A percentile compares a stretch with the other conserved stretches of the same genome.
phyloP scores from a whole-genome alignment of 129 eudicot genomes.

The Chrysanthemum makinoi region DNA sequence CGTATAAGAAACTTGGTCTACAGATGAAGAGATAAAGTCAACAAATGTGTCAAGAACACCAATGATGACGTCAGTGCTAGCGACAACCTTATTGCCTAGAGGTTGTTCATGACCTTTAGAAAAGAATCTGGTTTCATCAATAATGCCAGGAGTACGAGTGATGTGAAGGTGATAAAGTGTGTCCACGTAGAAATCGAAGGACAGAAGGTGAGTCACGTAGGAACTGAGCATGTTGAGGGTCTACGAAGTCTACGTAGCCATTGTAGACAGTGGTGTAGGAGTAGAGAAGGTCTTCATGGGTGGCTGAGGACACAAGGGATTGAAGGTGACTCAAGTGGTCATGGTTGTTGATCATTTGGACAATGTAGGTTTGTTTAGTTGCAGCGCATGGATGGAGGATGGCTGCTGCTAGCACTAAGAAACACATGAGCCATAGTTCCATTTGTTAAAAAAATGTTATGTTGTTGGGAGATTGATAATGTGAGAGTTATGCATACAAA shows the following conservation, averaged over 20 bases:
- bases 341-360: constrained; percentile 53
- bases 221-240: constrained; percentile 37
- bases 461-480: neutral
- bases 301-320: constrained; percentile 37
- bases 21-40: too few relatives aligned
- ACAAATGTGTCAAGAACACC: constrained; percentile 80
- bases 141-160: constrained; percentile 76
- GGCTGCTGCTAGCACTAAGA: constrained; percentile 21
- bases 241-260: constrained; percentile 63
- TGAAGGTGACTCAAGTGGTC: constrained; percentile 45
- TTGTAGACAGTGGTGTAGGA: constrained; percentile 61
- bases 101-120: constrained; percentile 18
- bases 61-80: constrained; percentile 49
- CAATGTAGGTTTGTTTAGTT: constrained; percentile 58
- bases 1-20: too few relatives aligned
- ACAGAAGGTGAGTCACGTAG: constrained; percentile 43
- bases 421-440: constrained; percentile 5
- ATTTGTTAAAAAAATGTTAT: too few relatives aligned
- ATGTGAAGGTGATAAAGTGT: constrained; percentile 61
- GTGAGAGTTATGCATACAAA: neutral
- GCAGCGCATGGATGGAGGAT: constrained; percentile 5
- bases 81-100: too few relatives aligned
- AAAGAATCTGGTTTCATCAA: constrained; percentile 25
- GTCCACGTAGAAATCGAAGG: constrained; percentile 55
- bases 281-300: constrained; percentile 43